Conservation (phyloP, 225 moss, liverwort and hornwort genomes). For the Marchantia polymorpha region DNA sequence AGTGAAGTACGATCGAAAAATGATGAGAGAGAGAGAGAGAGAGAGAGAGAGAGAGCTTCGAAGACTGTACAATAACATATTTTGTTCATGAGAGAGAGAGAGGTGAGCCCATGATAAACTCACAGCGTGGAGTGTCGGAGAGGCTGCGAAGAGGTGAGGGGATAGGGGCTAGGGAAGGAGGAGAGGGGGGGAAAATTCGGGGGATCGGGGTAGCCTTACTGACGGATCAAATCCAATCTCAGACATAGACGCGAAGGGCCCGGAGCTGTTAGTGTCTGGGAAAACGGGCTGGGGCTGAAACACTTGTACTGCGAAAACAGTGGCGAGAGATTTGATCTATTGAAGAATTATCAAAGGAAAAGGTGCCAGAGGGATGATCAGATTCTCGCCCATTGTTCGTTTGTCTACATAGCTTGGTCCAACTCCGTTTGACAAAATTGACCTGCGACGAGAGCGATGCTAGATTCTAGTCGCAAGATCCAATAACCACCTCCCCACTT, state of each 20-base stretch:
- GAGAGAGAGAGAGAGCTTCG: too few relatives aligned
- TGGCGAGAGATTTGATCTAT: not conserved
- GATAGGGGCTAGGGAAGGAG: not conserved
- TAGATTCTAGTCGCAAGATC: constrained; percentile 4
- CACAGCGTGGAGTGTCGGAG: too few relatives aligned
- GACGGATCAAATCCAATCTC: not conserved
- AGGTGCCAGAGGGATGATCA: not conserved
- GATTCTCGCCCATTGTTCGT: not conserved
- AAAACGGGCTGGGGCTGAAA: not conserved
- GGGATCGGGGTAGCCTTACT: not conserved
- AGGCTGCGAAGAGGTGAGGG: too few relatives aligned
- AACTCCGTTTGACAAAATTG: not conserved
- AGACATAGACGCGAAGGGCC: not conserved
- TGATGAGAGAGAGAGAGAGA: not conserved
- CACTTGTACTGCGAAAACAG: constrained; percentile 1
- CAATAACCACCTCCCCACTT: constrained; percentile 2
- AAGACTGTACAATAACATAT: too few relatives aligned
- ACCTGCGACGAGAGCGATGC: not conserved
- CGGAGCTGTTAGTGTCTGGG: not conserved
- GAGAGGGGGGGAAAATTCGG: not conserved
- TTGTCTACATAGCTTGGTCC: constrained; percentile 2
- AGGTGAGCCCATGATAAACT: too few relatives aligned
- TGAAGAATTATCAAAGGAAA: not conserved
- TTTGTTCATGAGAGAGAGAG: too few relatives aligned
- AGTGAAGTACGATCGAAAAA: not conserved